Percentiles rank a stretch among this genome's conserved stretches.
These are phyloP conservation scores for Colletotrichum destructivum DNA, from an alignment of 2,329 filamentous ascomycete genomes.

Conservation along the genomic window DNA sequence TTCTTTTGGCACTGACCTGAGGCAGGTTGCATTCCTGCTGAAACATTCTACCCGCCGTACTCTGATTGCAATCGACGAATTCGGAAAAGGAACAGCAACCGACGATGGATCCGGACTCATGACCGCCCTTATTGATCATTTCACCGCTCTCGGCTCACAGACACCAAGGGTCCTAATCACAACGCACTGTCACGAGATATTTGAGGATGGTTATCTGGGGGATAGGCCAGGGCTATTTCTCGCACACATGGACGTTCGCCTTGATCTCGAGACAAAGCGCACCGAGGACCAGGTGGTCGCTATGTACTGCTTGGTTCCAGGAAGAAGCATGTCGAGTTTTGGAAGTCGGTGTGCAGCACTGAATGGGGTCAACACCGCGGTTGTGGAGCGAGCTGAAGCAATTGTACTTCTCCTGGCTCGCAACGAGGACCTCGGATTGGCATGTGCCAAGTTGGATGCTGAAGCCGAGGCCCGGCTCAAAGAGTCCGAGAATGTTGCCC, in stretches of 20 bases:
- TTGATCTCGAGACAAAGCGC: slow-evolving; percentile 67
- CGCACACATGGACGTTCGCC: slow-evolving; percentile 80
- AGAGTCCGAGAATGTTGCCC: slow-evolving; percentile 74
- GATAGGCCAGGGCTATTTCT: slow-evolving; percentile 68
- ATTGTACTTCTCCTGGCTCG: slow-evolving; percentile 77
- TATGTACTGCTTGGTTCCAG: slow-evolving; percentile 78
- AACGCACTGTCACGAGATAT: slow-evolving; percentile 80
- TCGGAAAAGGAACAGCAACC: slow-evolving; percentile 76
- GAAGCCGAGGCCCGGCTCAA: slow-evolving; percentile 77
- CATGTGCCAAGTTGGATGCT: slow-evolving; percentile 77
- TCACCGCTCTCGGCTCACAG: slow-evolving; percentile 61
- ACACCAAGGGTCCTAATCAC: slow-evolving; percentile 72
- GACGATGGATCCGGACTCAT: slow-evolving; percentile 73
- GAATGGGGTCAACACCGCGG: slow-evolving; percentile 82
- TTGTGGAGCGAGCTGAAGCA: slow-evolving; percentile 83
- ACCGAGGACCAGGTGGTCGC: slow-evolving; percentile 78
- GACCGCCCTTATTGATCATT: slow-evolving; percentile 70
- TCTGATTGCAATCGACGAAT: slow-evolving; percentile 93
- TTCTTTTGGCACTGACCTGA: slow-evolving; percentile 83
- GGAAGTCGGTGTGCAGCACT: slow-evolving; percentile 88
- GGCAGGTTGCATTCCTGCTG: slow-evolving; percentile 85
- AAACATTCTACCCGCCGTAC: slow-evolving; percentile 82
- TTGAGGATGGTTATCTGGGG: slow-evolving; percentile 73
- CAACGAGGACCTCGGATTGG: slow-evolving; percentile 82
- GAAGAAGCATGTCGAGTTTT: slow-evolving; percentile 85